Conservation (phyloP, 23 red algal genomes). For the Gracilariopsis chorda region DNA sequence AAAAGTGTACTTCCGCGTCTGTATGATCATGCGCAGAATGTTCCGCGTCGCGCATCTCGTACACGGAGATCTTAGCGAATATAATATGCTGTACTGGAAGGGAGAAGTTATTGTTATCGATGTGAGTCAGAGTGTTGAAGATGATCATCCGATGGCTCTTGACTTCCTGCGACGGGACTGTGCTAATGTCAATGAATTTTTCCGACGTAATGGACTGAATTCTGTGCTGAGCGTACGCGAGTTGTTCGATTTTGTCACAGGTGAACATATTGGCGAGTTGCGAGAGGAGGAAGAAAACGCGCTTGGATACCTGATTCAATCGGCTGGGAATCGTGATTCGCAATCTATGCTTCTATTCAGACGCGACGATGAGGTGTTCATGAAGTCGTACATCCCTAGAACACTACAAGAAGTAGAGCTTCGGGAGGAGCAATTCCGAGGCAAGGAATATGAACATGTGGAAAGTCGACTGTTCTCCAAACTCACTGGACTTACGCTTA, state of each 20-base stretch:
- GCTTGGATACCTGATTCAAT: slow-evolving; percentile 19
- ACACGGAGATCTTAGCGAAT: slow-evolving; percentile 91
- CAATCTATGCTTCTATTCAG: not conserved
- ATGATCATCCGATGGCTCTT: slow-evolving; percentile 89
- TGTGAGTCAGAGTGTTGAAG: slow-evolving; percentile 95
- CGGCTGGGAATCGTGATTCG: not conserved
- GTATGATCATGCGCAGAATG: slow-evolving; percentile 84
- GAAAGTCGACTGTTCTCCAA: slow-evolving; percentile 41
- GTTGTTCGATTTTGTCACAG: slow-evolving; percentile 74
- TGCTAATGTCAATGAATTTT: slow-evolving; percentile 84
- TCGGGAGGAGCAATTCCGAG: slow-evolving; percentile 8
- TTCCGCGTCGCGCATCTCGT: slow-evolving; percentile 85
- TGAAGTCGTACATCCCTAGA: slow-evolving; percentile 55
- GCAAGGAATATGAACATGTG: not conserved
- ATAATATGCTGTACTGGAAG: slow-evolving; percentile 87
- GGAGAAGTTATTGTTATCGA: slow-evolving; percentile 80
- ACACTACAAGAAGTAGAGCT: slow-evolving; percentile 54
- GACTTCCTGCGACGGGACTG: slow-evolving; percentile 93
- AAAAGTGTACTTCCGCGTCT: slow-evolving; percentile 65
- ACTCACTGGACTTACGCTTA: slow-evolving; percentile 33
- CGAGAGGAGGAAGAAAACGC: slow-evolving; percentile 20
- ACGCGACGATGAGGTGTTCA: slow-evolving; percentile 63
- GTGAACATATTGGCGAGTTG: not conserved
- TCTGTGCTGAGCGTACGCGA: slow-evolving; percentile 40
- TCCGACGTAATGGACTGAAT: slow-evolving; percentile 16